These are phyloP conservation scores for Eucalyptus regnans DNA, from an alignment of 345 rosid species.

Conservation along the genomic window DNA sequence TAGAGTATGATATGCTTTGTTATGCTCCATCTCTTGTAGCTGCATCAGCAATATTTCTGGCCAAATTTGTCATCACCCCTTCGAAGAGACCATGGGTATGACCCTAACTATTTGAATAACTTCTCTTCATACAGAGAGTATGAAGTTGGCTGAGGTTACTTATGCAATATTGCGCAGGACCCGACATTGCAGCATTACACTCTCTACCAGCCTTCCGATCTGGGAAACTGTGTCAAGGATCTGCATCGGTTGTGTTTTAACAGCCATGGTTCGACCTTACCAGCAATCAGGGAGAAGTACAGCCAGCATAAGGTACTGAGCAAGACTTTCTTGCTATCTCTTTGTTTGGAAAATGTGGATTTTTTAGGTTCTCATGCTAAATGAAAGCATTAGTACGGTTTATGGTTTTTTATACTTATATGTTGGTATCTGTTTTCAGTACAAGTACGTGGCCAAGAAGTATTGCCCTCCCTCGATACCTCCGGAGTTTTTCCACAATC, in stretches of 20 bases:
- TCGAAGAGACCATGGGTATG: conserved; percentile 85
- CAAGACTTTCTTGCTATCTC: background rate
- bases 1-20: conserved; percentile 69
- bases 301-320: conserved; percentile 72
- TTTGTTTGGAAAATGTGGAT: background rate
- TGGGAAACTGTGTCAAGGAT: conserved; percentile 59
- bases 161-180: conserved; percentile 24
- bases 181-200: conserved; percentile 84
- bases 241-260: conserved; percentile 50
- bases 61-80: conserved; percentile 59
- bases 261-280: conserved; percentile 34
- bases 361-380: background rate
- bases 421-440: conserved; percentile 23
- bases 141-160: background rate
- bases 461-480: conserved; percentile 63
- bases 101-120: background rate
- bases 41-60: conserved; percentile 86
- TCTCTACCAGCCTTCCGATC: conserved; percentile 48
- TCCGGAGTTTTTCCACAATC: conserved; percentile 43
- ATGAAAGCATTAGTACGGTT: background rate
- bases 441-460: conserved; percentile 81
- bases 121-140: background rate
- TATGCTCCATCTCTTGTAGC: conserved; percentile 73
- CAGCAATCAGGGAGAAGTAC: conserved; percentile 81
- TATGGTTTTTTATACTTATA: background rate